Base-by-base conservation (phyloP, 2,329 filamentous ascomycete species). In the Bipolaris zeicola region DNA sequence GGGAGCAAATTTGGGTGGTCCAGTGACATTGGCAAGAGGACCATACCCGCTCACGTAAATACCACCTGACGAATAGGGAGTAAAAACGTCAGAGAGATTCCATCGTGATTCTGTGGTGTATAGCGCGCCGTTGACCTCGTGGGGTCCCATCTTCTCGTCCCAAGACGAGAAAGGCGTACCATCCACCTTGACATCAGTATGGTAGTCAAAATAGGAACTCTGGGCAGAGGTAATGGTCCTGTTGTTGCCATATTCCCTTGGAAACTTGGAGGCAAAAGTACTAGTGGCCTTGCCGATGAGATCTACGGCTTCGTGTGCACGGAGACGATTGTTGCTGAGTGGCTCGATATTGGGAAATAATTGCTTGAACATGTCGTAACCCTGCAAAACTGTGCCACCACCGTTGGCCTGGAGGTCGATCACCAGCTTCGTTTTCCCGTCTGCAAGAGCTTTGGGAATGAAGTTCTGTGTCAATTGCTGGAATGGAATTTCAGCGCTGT, bases 281-380 rank as follows among this genome's bases (percentile, higher is more conserved):
- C 76, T 78, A 49, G 67, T 72, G 5, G 78, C 60, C 63, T 78
- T 58, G 60, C 81, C 73, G 8, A 85, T 77, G 16, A 80, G 67
- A 41, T 79, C 73, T 26, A 80, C 66, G 18, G 78, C 76, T 49
- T 83, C 79, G 36, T 76, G 73, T 5, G 81, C 79, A n/a, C 83
- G 78, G 65, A 84, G 77, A 16, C 85, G 82, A 37, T 69, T 73
- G 3, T 79, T 82, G n/a, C 80, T 81, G 57, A 81, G 83, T 1
- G 79, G 78, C 6, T 80, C 72, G 3, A 80, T 69, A 5, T 77
- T 69, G 0, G 84, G 84, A 72, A 85, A 83, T 1, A 87, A 74
- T 71, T 82, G 77, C 50, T 83, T 82, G 76, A 88, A 87, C 55
- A 89, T 77, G 64, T 87, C 85, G 53, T 85, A 86, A 8, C 83